Evolutionary conservation across 2,329 filamentous ascomycete species (phyloP), one percentile per base, ranked within the genome.

Genomic region (Monosporascus sp.): DNA sequence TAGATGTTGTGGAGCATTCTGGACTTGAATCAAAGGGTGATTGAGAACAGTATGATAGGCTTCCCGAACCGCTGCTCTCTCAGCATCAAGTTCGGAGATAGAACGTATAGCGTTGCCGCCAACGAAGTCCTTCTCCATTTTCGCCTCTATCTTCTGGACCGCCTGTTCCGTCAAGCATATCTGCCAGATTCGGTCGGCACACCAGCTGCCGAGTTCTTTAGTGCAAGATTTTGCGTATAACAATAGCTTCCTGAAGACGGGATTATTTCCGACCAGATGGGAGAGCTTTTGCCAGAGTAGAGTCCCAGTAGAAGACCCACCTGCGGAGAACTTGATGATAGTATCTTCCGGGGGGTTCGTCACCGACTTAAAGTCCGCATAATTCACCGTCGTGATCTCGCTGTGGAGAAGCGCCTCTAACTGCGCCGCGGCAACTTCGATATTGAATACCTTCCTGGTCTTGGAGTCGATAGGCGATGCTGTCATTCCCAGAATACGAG

Each of bases 401-500:
- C 87, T 88, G 65, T 94, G 82, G 1, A 99, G 76, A 38, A 96
- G 75, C 1, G 72, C 78, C 66, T 97, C 93, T 0, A 99, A 79
- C 51, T 89, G 84, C 55, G 74, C 73, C 0, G 89, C 88, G 38
- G 89, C 89, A 55, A 82, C 76, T 17, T 78, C 75, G 28, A 96
- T 79, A 59, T 96, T 35, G 31, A 35, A 14, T 35, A 1, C 31
- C 31, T 35, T 85, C 20, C 24, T 46, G 0, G 81, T 80, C 63
- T 89, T 88, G 0, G 89, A 85, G 71, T 97, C 92, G 3, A 97
- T 87, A 0, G 94, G 94, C 0, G 94, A 97, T 7, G 94, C 94
- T 1, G 94, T 99, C 93, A 97, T 97, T 26, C 93, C 93, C 60
- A 99, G 88, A 20, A 99, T 85, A 38, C 86, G 87, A 4, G 94